Conservation (phyloP, 2,329 filamentous ascomycete genomes). For the Pseudonectria buxi region DNA sequence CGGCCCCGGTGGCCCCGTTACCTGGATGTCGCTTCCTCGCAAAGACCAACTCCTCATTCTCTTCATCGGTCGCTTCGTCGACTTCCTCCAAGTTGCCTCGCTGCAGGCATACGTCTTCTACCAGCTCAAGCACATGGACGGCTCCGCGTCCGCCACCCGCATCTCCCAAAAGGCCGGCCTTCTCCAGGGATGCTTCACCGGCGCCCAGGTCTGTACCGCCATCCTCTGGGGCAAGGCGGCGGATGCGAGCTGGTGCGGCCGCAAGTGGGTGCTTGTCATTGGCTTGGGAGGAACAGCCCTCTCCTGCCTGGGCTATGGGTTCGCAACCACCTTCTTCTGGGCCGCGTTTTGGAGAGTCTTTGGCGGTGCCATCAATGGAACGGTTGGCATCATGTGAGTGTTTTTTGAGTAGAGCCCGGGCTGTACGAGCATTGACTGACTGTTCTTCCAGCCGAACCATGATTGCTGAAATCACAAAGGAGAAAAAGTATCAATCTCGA, state of each 20-base stretch:
- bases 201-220: constrained; percentile 66
- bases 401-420: too few species aligned
- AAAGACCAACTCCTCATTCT: constrained; percentile 66
- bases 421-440: too few species aligned
- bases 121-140: constrained; percentile 61
- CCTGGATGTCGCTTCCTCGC: constrained; percentile 63
- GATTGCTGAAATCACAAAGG: constrained; percentile 42
- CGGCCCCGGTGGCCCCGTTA: constrained; percentile 35
- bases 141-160: constrained; percentile 42
- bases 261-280: constrained; percentile 65
- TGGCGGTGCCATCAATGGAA: constrained; percentile 51
- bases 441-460: constrained; percentile 33
- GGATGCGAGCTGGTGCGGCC: constrained; percentile 52
- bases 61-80: constrained; percentile 63
- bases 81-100: constrained; percentile 65
- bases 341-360: constrained; percentile 60
- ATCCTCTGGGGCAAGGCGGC: constrained; percentile 66
- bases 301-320: constrained; percentile 65
- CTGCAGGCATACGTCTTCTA: constrained; percentile 69
- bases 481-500: constrained; percentile 41
- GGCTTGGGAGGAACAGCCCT: constrained; percentile 61
- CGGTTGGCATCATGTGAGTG: constrained; percentile 42
- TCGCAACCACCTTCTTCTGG: constrained; percentile 56
- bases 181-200: constrained; percentile 64
- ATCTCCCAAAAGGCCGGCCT: constrained; percentile 65